Conservation (phyloP, 495 filamentous ascomycete species). For the Aspergillus incahuasiensis region DNA sequence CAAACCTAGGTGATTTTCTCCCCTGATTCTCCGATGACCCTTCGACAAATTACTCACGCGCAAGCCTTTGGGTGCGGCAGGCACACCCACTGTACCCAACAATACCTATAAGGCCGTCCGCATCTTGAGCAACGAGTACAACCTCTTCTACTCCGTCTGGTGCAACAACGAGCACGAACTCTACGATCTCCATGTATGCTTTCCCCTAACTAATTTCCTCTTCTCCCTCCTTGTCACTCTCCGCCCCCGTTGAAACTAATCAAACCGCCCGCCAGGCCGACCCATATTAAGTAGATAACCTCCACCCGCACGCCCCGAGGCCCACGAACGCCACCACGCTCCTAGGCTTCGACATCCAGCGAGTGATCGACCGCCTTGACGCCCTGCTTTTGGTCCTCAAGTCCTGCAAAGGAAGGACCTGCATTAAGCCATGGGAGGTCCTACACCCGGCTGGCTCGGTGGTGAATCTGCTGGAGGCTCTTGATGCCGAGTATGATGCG, state of each 20-base stretch:
- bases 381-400: slow-evolving; percentile 54
- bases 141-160: slow-evolving; percentile 55
- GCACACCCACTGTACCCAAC: slow-evolving; percentile 34
- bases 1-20: slow-evolving; percentile 20
- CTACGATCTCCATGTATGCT: slow-evolving; percentile 50
- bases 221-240: not conserved
- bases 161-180: slow-evolving; percentile 54
- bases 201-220: too few species aligned
- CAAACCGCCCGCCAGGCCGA: slow-evolving; percentile 40
- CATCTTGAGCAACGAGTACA: slow-evolving; percentile 42
- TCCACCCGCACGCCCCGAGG: slow-evolving; percentile 43
- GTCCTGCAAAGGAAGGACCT: slow-evolving; percentile 48
- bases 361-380: slow-evolving; percentile 44
- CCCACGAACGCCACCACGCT: too few species aligned
- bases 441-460: slow-evolving; percentile 45
- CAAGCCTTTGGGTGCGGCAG: too few species aligned
- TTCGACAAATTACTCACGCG: too few species aligned
- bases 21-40: not conserved
- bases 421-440: slow-evolving; percentile 45
- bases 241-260: not conserved
- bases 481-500: slow-evolving; percentile 9
- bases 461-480: slow-evolving; percentile 21
- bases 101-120: slow-evolving; percentile 56
- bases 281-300: slow-evolving; percentile 56
- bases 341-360: too few species aligned